phyloP scores from a whole-genome alignment of 768 basidiomycete genomes.

The Rhodotorula paludigena region DNA sequence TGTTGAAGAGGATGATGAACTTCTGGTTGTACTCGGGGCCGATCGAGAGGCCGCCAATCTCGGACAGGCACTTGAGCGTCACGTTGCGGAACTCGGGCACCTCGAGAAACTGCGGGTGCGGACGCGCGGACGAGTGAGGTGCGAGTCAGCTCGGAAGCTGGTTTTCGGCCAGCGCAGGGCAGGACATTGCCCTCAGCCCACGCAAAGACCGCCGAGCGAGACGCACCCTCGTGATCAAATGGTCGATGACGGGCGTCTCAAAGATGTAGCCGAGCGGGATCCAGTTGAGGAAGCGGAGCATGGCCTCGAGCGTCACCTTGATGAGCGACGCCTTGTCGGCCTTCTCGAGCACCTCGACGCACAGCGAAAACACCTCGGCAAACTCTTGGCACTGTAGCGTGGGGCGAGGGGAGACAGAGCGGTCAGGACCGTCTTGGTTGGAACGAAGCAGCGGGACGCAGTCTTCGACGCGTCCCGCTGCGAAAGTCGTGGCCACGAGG shows the following conservation, averaged over 20 bases:
- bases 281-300: constrained; percentile 96
- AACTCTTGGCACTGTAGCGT: constrained; percentile 41
- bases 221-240: constrained; percentile 81
- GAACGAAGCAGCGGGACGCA: not conserved
- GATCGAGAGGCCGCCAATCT: constrained; percentile 90
- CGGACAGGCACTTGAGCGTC: constrained; percentile 90
- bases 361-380: constrained; percentile 94
- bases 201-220: no score
- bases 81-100: constrained; percentile 94
- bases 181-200: no score
- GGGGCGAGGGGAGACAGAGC: not conserved
- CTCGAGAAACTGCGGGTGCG: constrained; percentile 75
- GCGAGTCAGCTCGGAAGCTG: not conserved
- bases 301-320: constrained; percentile 87
- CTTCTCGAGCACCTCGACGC: constrained; percentile 91
- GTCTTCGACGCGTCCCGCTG: no score
- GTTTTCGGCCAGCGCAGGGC: no score
- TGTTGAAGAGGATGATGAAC: constrained; percentile 89
- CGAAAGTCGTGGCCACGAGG: constrained; percentile 50
- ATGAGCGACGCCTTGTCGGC: constrained; percentile 94
- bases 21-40: constrained; percentile 96
- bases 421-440: no score
- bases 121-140: constrained; percentile 2
- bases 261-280: constrained; percentile 98
- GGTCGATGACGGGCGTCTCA: constrained; percentile 93